A percentile compares a stretch with the other conserved stretches of the same genome.
phyloP scores from a whole-genome alignment of 495 filamentous ascomycete species.

The Aspergillus cavernicola region DNA sequence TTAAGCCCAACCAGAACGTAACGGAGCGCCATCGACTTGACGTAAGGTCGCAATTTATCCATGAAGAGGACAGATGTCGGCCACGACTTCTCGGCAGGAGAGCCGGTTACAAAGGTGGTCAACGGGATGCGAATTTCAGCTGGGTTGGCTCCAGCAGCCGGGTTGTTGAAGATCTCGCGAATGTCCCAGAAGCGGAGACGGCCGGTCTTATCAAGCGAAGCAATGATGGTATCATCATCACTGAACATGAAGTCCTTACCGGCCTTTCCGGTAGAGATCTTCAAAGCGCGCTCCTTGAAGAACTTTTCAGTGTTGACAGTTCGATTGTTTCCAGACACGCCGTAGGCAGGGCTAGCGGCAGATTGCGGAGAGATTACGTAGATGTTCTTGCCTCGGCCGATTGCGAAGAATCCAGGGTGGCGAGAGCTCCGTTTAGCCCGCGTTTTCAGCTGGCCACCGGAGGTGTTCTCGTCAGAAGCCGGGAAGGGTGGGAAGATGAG shows the following conservation, averaged over 20 bases:
- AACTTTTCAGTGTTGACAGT: conserved; percentile 81
- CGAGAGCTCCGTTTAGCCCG: conserved; percentile 82
- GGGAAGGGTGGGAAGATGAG: conserved; percentile 77
- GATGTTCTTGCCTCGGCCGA: conserved; percentile 93
- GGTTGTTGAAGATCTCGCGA: conserved; percentile 62
- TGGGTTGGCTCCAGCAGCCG: conserved; percentile 50
- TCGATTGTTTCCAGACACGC: conserved; percentile 66
- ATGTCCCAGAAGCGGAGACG: conserved; percentile 97
- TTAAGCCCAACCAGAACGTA: conserved; percentile 98
- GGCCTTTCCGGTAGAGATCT: conserved; percentile 94
- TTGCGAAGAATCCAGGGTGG: conserved; percentile 88
- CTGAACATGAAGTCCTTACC: conserved; percentile 98
- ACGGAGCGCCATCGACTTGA: conserved; percentile 77
- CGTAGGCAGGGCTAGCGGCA: conserved; percentile 65
- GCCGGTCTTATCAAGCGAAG: conserved; percentile 93
- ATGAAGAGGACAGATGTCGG: conserved; percentile 93
- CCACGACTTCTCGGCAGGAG: conserved; percentile 82
- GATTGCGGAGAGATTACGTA: conserved; percentile 82
- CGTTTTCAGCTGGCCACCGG: conserved; percentile 91
- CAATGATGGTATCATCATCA: conserved; percentile 89
- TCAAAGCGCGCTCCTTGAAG: conserved; percentile 76
- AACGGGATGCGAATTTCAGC: conserved; percentile 75
- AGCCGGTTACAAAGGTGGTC: conserved; percentile 72
- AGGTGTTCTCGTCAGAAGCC: conserved; percentile 71
- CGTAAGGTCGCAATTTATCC: conserved; percentile 88